Evolutionary conservation across 2,329 filamentous ascomycete species (phyloP), one percentile per base, ranked within the genome.

Genomic region (Sporothrix humicola): DNA sequence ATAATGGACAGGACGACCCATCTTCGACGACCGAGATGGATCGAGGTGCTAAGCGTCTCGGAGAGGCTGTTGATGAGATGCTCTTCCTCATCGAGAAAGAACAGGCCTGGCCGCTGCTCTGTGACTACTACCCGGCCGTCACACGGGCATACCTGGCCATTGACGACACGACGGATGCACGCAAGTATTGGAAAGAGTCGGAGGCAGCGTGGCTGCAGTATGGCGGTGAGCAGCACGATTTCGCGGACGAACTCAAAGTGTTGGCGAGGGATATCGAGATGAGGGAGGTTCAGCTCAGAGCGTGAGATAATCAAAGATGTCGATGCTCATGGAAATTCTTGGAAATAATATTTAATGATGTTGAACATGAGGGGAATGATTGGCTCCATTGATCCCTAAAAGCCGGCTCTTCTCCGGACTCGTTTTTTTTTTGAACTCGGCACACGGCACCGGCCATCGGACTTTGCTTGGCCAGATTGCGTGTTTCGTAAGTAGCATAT

Each of bases 171-270:
- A n/a, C 23, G 5, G 20, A 44, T 1, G 59, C 44, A 10, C 44
- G 44, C 2, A 31, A 37, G 46, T 37, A 52, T 23, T 52, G 23
- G 65, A 3, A 12, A 23, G 26, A 13, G 13, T 13, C 46, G 1
- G 65, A 50, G 13, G 46, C 52, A 7, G 46, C 65, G 1, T 52
- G 65, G 65, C 23, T 37, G 46, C 46, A 26, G 23, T 52, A 52
- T n/a, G 44, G 63, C 44, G 63, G 44, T 10, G 63, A 50, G 63
- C 63, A 68, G 63, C 44, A 68, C 20, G 44, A 50, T 20, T 31
- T n/a, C 15, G 20, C 42, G 12, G 42, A 50, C 63, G 44, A 31
- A 20, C 42, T 48, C 10, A 2, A 48, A 44, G n/a, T 2, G 44
- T n/a, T 50, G 63, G 44, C 12, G 9, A n/a, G 12, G 12, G 61